phyloP scores from a whole-genome alignment of 106 monocot species.

The Apostasia ramifera region DNA sequence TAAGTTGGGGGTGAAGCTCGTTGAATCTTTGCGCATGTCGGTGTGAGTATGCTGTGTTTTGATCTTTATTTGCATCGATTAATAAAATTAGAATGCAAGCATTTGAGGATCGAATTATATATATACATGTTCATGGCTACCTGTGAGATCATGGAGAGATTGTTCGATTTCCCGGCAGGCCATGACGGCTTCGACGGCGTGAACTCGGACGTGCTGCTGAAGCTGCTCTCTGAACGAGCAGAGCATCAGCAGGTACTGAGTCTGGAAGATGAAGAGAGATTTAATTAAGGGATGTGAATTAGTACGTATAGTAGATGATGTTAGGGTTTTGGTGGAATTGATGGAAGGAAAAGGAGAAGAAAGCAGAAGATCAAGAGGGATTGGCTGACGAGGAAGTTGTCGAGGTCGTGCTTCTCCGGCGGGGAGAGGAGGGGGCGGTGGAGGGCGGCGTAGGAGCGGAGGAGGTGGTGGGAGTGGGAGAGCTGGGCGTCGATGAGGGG shows the following conservation, averaged over 20 bases:
- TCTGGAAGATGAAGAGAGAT: constrained; percentile 24
- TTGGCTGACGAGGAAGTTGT: constrained; percentile 70
- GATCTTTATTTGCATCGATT: too few relatives aligned
- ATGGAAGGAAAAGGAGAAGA: neutral
- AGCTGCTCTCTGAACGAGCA: constrained; percentile 93
- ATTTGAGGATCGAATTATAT: too few relatives aligned
- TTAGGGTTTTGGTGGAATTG: neutral
- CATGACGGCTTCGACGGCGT: constrained; percentile 95
- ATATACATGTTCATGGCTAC: constrained; percentile 10
- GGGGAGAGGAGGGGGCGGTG: constrained; percentile 63
- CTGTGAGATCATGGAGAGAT: constrained; percentile 80
- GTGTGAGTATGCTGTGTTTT: too few relatives aligned
- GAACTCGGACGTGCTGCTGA: constrained; percentile 89
- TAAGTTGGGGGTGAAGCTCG: too few relatives aligned
- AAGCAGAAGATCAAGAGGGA: neutral
- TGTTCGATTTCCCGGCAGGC: constrained; percentile 95
- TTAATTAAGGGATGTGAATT: neutral
- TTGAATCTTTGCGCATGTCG: too few relatives aligned
- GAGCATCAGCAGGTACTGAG: constrained; percentile 65
- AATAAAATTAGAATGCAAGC: too few relatives aligned
- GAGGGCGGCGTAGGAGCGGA: constrained; percentile 64
- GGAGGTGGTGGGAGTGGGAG: constrained; percentile 50
- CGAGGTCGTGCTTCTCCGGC: constrained; percentile 87
- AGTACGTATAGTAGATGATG: neutral
- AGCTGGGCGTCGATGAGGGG: constrained; percentile 88